Percentiles rank a stretch among this genome's conserved stretches.
phyloP scores from a whole-genome alignment of 345 rosid species.

The Kernera saxatilis region DNA sequence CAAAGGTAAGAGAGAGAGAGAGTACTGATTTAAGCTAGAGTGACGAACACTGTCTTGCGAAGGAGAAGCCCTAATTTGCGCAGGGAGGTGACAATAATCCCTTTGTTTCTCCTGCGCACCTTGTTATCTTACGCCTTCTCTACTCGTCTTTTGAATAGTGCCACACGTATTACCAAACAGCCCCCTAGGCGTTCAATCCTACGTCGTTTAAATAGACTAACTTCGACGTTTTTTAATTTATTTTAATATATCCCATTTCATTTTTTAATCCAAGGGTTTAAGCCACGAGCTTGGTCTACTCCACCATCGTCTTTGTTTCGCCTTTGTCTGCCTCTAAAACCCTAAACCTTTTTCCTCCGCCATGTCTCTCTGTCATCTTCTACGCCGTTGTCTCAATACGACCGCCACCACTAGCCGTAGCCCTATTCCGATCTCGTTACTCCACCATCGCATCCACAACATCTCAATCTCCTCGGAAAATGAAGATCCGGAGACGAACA shows the following conservation, averaged over 20 bases:
- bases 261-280: conserved; percentile 18
- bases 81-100: conserved; percentile 42
- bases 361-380: conserved; percentile 56
- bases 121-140: conserved; percentile 47
- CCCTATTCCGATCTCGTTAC: conserved; percentile 1
- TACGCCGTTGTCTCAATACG: conserved; percentile 29
- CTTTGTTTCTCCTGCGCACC: conserved; percentile 41
- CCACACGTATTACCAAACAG: conserved; percentile 22
- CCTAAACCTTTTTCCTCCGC: conserved; percentile 6
- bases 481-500: conserved; percentile 1
- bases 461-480: conserved; percentile 9
- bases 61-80: conserved; percentile 74
- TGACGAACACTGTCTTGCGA: conserved; percentile 17
- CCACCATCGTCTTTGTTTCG: neutral
- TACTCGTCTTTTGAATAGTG: neutral
- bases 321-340: conserved; percentile 26
- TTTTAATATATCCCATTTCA: neutral
- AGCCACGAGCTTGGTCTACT: no score
- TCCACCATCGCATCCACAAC: conserved; percentile 28
- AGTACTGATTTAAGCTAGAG: conserved; percentile 26
- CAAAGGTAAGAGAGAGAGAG: conserved; percentile 8
- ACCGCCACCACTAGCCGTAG: neutral
- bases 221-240: no score
- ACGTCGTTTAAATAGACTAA: neutral
- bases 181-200: neutral